Evolutionary conservation across 2,329 filamentous ascomycete species (phyloP), one percentile per base, ranked within the genome.

Genomic region (Pseudocercospora cruenta): DNA sequence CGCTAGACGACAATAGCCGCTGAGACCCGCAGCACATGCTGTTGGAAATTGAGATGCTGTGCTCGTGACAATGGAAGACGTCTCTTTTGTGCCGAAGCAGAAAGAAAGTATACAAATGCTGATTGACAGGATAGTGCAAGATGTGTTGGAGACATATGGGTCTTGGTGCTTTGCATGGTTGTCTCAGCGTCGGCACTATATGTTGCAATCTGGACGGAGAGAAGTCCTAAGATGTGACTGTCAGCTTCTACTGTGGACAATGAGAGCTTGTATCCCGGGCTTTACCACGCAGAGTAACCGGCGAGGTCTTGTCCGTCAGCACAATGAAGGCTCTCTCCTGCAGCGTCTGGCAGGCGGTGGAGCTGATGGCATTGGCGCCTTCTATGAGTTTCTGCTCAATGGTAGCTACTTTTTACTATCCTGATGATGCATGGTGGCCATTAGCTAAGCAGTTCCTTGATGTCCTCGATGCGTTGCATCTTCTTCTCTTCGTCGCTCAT

Each of bases 401-500:
- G 14, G 36, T 39, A 4, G 36, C 36, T 39, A n/a, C 36, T 39
- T n/a, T 1, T 2, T 5, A 2, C 5, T 16, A 3, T 39, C 36
- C 16, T 39, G 39, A 8, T 43, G 39, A 16, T 19, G 5, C 16
- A 2, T 19, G 5, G 5, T 6, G 6, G n/a, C 47, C 28, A 9
- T 69, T 62, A 86, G 74, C 90, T 93, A 57, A 99, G 85, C 71
- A 99, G 82, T 79, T 97, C 91, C 79, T 91, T 94, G 71, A 98
- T 93, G 80, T 99, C 95, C 78, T 97, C 94, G 69, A 98, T 94
- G 45, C 93, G 85, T 78, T 95, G 91, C 67, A 93, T 83, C 76
- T 90, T 93, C 85, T 95, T 97, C 79, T 97, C 94, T 70, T 97
- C 94, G 68, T 97, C 93, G 62, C 85, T 91, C 88, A 97, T 96